Evolutionary conservation across 306 rosid species (phyloP).

Genomic region (Casuarina equisetifolia): DNA sequence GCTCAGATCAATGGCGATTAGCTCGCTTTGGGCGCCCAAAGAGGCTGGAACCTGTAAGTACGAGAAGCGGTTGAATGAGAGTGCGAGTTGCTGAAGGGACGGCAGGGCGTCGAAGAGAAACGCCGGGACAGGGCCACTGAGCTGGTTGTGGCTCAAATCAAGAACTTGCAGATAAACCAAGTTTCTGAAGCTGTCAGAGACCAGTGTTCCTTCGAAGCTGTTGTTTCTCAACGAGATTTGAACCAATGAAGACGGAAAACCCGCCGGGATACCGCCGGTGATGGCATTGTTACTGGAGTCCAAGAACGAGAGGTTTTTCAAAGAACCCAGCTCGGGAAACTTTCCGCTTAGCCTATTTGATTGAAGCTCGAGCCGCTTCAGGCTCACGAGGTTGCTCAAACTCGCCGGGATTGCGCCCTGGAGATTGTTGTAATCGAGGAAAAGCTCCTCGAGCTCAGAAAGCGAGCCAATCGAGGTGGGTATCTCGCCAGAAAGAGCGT

Average conservation of each 20-base stretch:
- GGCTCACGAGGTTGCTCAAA: conserved; percentile 32
- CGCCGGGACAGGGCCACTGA: conserved; percentile 49
- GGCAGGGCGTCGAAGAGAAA: conserved; percentile 51
- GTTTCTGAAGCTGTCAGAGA: conserved; percentile 28
- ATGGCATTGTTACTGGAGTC: conserved; percentile 58
- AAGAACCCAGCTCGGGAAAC: conserved; percentile 46
- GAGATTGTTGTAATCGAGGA: conserved; percentile 63
- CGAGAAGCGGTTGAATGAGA: conserved; percentile 61
- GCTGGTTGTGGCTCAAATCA: conserved; percentile 63
- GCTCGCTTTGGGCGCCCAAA: conserved; percentile 26
- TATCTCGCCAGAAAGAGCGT: conserved; percentile 58
- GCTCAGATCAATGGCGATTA: conserved; percentile 74
- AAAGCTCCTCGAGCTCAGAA: conserved; percentile 55
- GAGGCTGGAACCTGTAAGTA: conserved; percentile 40
- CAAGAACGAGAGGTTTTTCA: conserved; percentile 44
- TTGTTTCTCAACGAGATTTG: conserved; percentile 71
- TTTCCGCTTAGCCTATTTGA: conserved; percentile 52
- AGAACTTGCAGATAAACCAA: conserved; percentile 50
- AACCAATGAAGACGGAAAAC: conserved; percentile 51
- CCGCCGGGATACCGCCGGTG: conserved; percentile 45
- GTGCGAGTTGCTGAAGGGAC: conserved; percentile 66
- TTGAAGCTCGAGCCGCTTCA: conserved; percentile 65
- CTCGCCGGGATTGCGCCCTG: conserved; percentile 50
- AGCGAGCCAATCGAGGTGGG: conserved; percentile 56
- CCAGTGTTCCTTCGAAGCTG: conserved; percentile 38